Conservation (phyloP, 495 filamentous ascomycete species). For the Neurospora sp. region DNA sequence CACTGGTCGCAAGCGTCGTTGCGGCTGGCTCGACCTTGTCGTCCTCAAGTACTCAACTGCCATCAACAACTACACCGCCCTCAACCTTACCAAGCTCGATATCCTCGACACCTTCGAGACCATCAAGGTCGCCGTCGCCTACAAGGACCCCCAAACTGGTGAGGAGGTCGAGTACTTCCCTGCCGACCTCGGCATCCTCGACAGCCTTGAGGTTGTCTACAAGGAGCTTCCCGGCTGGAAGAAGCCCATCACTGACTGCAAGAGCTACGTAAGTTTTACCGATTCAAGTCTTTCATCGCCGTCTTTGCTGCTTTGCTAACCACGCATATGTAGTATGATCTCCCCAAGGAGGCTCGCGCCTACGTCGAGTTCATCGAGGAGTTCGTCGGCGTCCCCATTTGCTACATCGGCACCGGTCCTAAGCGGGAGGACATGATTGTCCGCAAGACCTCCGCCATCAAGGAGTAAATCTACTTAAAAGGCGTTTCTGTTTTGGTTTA, state of each 20-base stretch:
- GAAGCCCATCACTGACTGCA: slow-evolving; percentile 43
- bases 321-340: slow-evolving; percentile 40
- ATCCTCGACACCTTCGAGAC: slow-evolving; percentile 74
- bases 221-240: slow-evolving; percentile 73
- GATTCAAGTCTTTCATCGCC: background rate
- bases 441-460: slow-evolving; percentile 8
- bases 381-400: slow-evolving; percentile 58
- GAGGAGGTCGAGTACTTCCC: slow-evolving; percentile 28
- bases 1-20: slow-evolving; percentile 73
- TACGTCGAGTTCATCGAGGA: slow-evolving; percentile 68
- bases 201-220: slow-evolving; percentile 51
- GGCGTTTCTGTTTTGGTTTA: background rate
- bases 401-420: slow-evolving; percentile 74
- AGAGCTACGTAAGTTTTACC: slow-evolving; percentile 15
- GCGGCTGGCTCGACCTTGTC: slow-evolving; percentile 88
- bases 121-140: slow-evolving; percentile 69
- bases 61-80: slow-evolving; percentile 62
- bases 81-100: slow-evolving; percentile 83
- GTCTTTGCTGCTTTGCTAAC: slow-evolving; percentile 3
- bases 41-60: slow-evolving; percentile 64
- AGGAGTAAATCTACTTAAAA: background rate
- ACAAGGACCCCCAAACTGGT: slow-evolving; percentile 42
- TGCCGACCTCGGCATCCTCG: slow-evolving; percentile 24
- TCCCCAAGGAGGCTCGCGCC: slow-evolving; percentile 63
- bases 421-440: slow-evolving; percentile 45